Base-by-base conservation (phyloP, 495 filamentous ascomycete species). In the Penicillium desertorum region DNA sequence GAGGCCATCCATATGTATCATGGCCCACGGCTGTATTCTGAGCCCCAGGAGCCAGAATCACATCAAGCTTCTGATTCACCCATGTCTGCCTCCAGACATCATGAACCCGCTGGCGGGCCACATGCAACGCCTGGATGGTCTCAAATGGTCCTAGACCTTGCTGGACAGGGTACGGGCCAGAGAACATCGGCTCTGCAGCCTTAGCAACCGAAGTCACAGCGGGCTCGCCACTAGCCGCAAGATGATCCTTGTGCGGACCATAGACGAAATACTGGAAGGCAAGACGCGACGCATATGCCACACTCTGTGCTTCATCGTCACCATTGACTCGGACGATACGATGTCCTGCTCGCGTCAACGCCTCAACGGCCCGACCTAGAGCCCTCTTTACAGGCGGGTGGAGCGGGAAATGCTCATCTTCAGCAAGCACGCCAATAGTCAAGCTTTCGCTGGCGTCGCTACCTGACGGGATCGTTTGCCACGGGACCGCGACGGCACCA, bases 311-410 rank as follows among this genome's bases (percentile, higher is more conserved):
- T 10, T 63, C 45, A 2, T 62, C 62, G 2, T 29, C 41, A 11
- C 39, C 60, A 0, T 48, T 30, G 10, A 75, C 25, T 5, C 78
- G 70, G 3, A 85, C 65, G 4, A 84, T 66, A 16, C 73, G 67
- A 36, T 85, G 71, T 1, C 75, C 78, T 9, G 71, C 65, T 17
- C 56, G 61, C 27, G 64, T 57, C 20, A 88, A 61, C 1, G 60
- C 65, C 3, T 60, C 42, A 0, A 75, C 61, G 0, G 81, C 76
- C 43, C 72, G 63, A 5, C 75, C 68, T 16, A 88, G 57, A 1
- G 80, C 63, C 11, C 73, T 69, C 12, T 64, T 62, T 5, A 88
- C 72, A 6, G 79, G 79, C 0, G 85, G 85, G 32, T 85, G 76
- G 3, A 84, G 78, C 4, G 74, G 72, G 34, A 76, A 72, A 11